Evolutionary conservation across 208 protist genomes (phyloP).

Genomic region (Porcisia deanei): DNA sequence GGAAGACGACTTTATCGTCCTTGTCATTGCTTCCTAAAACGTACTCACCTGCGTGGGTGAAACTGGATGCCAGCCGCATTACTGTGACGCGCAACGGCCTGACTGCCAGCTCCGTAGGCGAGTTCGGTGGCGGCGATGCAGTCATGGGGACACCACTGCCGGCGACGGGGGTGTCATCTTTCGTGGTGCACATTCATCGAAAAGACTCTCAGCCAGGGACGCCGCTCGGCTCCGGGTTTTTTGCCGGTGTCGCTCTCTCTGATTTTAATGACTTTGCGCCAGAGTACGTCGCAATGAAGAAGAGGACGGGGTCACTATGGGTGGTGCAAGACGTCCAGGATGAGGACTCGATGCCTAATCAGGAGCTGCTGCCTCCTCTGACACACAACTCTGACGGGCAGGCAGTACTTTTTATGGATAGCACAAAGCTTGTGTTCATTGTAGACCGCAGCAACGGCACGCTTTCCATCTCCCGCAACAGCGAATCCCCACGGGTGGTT

Average conservation of each 20-base stretch:
- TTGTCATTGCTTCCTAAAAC: conserved; percentile 19
- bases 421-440: conserved; percentile 85
- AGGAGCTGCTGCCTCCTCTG: conserved; percentile 63
- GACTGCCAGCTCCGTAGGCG: conserved; percentile 62
- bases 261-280: conserved; percentile 54
- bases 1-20: conserved; percentile 12
- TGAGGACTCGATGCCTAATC: conserved; percentile 76
- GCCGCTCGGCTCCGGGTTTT: conserved; percentile 84
- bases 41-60: conserved; percentile 68
- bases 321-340: conserved; percentile 91
- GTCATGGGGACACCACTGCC: conserved; percentile 79
- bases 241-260: conserved; percentile 73
- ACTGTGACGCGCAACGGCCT: conserved; percentile 58
- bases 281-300: conserved; percentile 63
- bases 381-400: conserved; percentile 17
- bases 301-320: conserved; percentile 53
- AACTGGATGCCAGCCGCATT: conserved; percentile 53
- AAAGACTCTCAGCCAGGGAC: conserved; percentile 50
- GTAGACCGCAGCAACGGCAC: conserved; percentile 72
- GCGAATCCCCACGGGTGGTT: conserved; percentile 72
- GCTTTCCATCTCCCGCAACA: conserved; percentile 74
- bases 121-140: conserved; percentile 56
- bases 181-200: conserved; percentile 77
- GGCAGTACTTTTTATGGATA: conserved; percentile 61
- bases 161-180: conserved; percentile 60